Evolutionary conservation across 805 yeast species (phyloP), one percentile per base, ranked within the genome.

Genomic region (Metschnikowia peoriensis): DNA sequence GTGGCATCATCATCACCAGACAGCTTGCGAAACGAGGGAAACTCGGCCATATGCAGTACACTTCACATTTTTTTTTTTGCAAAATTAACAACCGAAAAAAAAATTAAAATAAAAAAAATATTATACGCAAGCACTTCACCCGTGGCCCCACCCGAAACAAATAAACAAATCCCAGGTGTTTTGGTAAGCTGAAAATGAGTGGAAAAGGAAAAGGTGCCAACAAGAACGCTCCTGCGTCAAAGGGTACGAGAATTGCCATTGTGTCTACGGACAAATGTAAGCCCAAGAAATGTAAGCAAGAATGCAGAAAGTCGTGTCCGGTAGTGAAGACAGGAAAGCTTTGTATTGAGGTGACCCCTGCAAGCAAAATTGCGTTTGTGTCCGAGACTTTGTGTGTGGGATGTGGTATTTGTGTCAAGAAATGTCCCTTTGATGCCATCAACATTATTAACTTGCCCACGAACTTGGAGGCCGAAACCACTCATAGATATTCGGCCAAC

Each of bases 321-420:
- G 99, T 94, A 40, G 98, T 94, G 53, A 88, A 94, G 70, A 93
- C 99, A 1, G 99, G 99, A 53, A 94, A 92, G 70, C 81, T 92
- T 56, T 94, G 99, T 85, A 94, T 94, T 66, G 99, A 94, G 73
- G 99, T 94, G 45, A 75, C 89, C 0, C 97, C 98, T 57, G 81
- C 85, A 17, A 83, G 88, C 55, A 94, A 94, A 68, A 89, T 94
- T 66, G 97, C 98, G 14, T 94, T 92, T 70, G 89, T 94, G 53
- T 89, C 97, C 15, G 99, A 94, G 70, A 89, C 77, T 39, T 77
- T 94, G 67, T 94, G 99, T 81, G 93, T 94, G 64, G 99, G 99
- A 70, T 94, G 99, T 80, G 99, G 99, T 91, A 94, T 94, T 63
- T 94, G 99, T 82, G 97, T 92, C 49, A 94, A 94, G 73, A 94